Conservation (phyloP, 1,284 basidiomycete species). For the Trametes polyzona region DNA sequence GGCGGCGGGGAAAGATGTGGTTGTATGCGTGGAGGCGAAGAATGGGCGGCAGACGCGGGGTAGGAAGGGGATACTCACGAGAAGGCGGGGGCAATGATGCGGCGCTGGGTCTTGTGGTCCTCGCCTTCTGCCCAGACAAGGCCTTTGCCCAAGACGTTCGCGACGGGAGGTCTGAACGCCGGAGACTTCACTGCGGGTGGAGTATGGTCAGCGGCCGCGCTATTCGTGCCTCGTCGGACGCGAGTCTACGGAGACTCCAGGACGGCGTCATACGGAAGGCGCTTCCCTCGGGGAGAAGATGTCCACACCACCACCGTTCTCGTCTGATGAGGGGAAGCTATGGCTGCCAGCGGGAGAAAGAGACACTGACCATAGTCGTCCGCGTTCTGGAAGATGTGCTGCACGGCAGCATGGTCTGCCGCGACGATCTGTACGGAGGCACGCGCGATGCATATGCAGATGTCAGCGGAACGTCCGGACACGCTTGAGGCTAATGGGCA, state of each 20-base stretch:
- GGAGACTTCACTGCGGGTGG: conserved; percentile 30
- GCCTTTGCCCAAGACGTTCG: conserved; percentile 35
- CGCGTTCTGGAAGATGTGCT: conserved; percentile 41
- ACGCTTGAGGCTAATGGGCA: neutral
- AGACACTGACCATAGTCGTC: conserved; percentile 36
- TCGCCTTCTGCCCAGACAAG: conserved; percentile 37
- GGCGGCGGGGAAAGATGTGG: neutral
- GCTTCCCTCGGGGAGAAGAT: neutral
- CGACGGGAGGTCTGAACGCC: conserved; percentile 30
- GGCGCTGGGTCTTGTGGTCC: conserved; percentile 37
- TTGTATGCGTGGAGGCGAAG: neutral
- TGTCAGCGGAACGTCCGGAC: neutral
- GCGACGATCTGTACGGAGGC: conserved; percentile 37
- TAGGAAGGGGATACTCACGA: conserved; percentile 24
- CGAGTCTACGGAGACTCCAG: neutral
- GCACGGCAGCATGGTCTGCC: conserved; percentile 41
- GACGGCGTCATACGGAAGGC: neutral
- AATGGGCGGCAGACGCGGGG: neutral
- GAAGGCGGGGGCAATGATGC: conserved; percentile 38
- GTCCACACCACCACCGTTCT: no score
- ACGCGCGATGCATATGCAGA: neutral
- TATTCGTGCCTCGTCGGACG: neutral
- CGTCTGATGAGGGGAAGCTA: conserved; percentile 5
- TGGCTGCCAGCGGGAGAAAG: neutral
- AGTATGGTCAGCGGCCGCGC: neutral